These are phyloP conservation scores for Neonothopanus nambi DNA, from an alignment of 1,284 basidiomycete species.

Conservation along the genomic window DNA sequence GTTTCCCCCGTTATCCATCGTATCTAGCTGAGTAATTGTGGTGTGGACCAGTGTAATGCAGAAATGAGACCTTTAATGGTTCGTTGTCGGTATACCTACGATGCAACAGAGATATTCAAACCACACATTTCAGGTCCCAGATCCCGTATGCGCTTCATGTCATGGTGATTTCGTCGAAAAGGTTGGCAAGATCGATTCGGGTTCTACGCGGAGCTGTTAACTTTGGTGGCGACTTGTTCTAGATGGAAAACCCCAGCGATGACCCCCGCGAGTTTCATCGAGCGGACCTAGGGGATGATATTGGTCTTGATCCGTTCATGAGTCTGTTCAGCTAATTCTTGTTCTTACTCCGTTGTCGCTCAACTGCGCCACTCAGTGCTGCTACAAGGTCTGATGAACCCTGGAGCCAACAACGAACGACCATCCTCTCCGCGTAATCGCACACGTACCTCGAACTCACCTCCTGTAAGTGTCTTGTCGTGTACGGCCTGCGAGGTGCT, in stretches of 20 bases:
- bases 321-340: conserved; percentile 31
- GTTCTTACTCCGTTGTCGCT: conserved; percentile 8
- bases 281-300: conserved; percentile 31
- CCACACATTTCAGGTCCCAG: conserved; percentile 51
- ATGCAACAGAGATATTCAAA: conserved; percentile 11
- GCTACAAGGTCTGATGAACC: conserved; percentile 15
- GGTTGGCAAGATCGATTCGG: conserved; percentile 38
- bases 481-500: too few relatives aligned
- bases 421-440: conserved; percentile 9
- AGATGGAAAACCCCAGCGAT: conserved; percentile 73
- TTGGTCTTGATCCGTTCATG: conserved; percentile 47
- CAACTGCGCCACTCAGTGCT: conserved; percentile 9
- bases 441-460: background rate
- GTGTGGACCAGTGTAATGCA: conserved; percentile 58
- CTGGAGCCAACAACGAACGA: conserved; percentile 1
- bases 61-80: conserved; percentile 84
- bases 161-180: conserved; percentile 74
- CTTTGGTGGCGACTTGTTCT: conserved; percentile 7
- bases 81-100: conserved; percentile 20
- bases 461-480: too few relatives aligned
- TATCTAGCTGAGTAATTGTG: conserved; percentile 20
- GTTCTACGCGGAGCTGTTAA: conserved; percentile 1
- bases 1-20: conserved; percentile 21
- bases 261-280: conserved; percentile 68
- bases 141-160: conserved; percentile 76